Evolutionary conservation across 768 basidiomycete genomes (phyloP).

Genomic region (Pisolithus sp.): DNA sequence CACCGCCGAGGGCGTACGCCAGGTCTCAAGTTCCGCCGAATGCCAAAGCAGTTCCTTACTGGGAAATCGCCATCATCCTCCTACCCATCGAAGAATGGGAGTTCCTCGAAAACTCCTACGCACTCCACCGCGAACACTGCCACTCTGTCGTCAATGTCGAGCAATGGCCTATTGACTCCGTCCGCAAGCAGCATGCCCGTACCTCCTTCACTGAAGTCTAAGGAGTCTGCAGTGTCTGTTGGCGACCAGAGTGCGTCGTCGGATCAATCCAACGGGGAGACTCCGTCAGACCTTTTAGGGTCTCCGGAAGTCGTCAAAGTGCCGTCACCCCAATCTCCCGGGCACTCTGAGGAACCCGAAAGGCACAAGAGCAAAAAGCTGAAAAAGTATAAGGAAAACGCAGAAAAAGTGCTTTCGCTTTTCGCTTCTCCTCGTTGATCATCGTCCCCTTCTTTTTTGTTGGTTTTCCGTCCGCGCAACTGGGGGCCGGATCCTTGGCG

Average conservation of each 20-base stretch:
- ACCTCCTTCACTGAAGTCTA: constrained; percentile 72
- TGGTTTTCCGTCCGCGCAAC: not conserved
- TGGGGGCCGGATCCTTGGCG: constrained; percentile 21
- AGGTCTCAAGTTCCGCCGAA: constrained; percentile 66
- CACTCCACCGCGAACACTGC: constrained; percentile 36
- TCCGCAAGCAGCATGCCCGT: constrained; percentile 42
- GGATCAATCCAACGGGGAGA: constrained; percentile 59
- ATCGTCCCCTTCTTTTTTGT: constrained; percentile 6
- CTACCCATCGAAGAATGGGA: constrained; percentile 24
- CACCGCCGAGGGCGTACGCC: constrained; percentile 65
- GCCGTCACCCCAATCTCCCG: too few relatives aligned
- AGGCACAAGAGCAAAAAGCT: constrained; percentile 67
- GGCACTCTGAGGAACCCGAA: constrained; percentile 38
- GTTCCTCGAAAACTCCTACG: constrained; percentile 32
- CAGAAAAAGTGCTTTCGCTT: constrained; percentile 78
- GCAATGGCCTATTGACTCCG: constrained; percentile 52
- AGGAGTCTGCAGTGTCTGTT: constrained; percentile 71
- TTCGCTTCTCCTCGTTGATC: constrained; percentile 66
- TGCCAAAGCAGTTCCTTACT: constrained; percentile 65
- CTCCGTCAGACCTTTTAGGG: constrained; percentile 18
- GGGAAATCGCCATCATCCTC: constrained; percentile 56
- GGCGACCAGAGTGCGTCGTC: constrained; percentile 67
- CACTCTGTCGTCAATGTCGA: constrained; percentile 33
- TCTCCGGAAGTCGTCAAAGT: constrained; percentile 27
- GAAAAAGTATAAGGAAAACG: constrained; percentile 83